Evolutionary conservation across 164 flowering plant genomes (phyloP).

Genomic region (grape (Vitis vinifera)): ASM3070453v1 NC_081813.1:3877501-3878000

Average conservation of each 20-base stretch:
- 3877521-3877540: constrained; percentile 36
- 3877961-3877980: too few relatives aligned
- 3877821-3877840: constrained; percentile 24
- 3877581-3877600: constrained; percentile 31
- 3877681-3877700: not conserved
- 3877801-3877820: constrained; percentile 44
- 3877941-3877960: too few relatives aligned
- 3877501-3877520: constrained; percentile 30
- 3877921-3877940: too few relatives aligned
- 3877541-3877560: constrained; percentile 25
- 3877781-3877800: constrained; percentile 22
- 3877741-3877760: constrained; percentile 26
- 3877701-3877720: not conserved
- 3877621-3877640: constrained; percentile 8
- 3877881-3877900: too few relatives aligned
- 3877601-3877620: constrained; percentile 35
- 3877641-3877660: not conserved
- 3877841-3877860: not conserved
- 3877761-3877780: constrained; percentile 34
- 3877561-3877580: constrained; percentile 40
- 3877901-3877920: too few relatives aligned
- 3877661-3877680: too few relatives aligned
- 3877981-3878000: too few relatives aligned
- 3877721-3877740: too few relatives aligned
- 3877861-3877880: not conserved